Base-by-base conservation (phyloP, 805 yeast species). In the Blastobotrys americana region DNA sequence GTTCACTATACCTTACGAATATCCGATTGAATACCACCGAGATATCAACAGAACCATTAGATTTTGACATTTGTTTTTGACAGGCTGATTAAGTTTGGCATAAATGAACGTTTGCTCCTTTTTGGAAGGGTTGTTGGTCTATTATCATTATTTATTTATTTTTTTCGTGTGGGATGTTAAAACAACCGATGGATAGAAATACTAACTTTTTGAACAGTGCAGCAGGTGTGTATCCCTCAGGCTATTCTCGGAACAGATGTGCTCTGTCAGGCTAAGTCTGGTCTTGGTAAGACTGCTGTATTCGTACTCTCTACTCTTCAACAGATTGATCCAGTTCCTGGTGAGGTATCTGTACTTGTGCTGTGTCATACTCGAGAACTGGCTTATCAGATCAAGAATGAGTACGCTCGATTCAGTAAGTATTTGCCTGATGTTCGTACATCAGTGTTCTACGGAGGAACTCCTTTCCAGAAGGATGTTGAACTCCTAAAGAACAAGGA, bases 281-380 rank as follows among this genome's bases (percentile, higher is more conserved):
- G 98, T 84, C 76, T 93, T 57, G 98, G 98, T 81, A 90, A 90
- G 69, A 90, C 98, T 48, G 98, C 98, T 38, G 97, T 90, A 46
- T 90, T 90, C 59, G 97, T 90, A 49, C 76, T 90, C 60, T 85
- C 96, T 20, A 90, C 98, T 51, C 76, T 90, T 64, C 97, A 90
- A 71, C 97, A 90, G 72, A 76, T 90, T 61, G 97, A 93, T 62
- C 97, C 98, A 38, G 87, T 90, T 55, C 87, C 95, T 50, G 98
- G 97, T 61, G 97, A 90, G 69, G 84, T 93, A 53, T 79, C 96
- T 44, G 90, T 95, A 45, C 74, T 93, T 60, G 97, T 90, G 39
- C 80, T 90, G 56, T 93, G 97, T 73, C 97, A 93, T 72, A 94
- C 98, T 50, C 87, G 98, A 76, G 98, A 90, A 73, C 77, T 90